phyloP scores from a whole-genome alignment of 1,284 basidiomycete genomes.

The Melampsora medusae region DNA sequence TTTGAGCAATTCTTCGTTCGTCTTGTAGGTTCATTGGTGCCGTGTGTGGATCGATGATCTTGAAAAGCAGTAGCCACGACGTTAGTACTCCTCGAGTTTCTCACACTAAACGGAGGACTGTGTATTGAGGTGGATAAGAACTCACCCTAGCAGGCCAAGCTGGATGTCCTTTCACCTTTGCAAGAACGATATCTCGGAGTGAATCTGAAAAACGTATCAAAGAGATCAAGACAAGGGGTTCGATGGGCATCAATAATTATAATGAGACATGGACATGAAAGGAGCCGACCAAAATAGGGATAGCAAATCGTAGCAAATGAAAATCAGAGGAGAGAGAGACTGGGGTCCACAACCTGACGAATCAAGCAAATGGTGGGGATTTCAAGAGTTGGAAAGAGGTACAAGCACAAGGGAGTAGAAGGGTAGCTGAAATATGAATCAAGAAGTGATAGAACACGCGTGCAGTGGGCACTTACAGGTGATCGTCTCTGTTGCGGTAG shows the following conservation, averaged over 20 bases:
- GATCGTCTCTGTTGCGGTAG: neutral
- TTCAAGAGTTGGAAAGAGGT: too few relatives aligned
- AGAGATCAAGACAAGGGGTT: too few relatives aligned
- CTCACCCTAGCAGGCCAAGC: constrained; percentile 63
- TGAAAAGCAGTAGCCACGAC: neutral
- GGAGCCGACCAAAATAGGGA: too few relatives aligned
- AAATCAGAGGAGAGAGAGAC: neutral
- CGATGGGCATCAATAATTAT: too few relatives aligned
- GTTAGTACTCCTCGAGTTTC: neutral
- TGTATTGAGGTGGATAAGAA: neutral
- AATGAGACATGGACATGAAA: too few relatives aligned
- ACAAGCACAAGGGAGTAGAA: too few relatives aligned
- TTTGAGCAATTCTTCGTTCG: constrained; percentile 33
- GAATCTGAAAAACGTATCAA: neutral
- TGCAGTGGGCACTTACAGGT: neutral
- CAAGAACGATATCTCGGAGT: constrained; percentile 72
- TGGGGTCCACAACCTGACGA: too few relatives aligned
- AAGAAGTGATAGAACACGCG: too few relatives aligned
- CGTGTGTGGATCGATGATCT: constrained; percentile 42
- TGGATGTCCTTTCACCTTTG: constrained; percentile 87
- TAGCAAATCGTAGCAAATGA: neutral
- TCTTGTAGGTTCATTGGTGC: constrained; percentile 39
- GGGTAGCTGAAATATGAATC: too few relatives aligned
- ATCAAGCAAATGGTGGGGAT: too few relatives aligned
- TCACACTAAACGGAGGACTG: neutral